Percentiles rank a stretch among this genome's conserved stretches.
Evolutionary conservation across 805 yeast genomes (phyloP).

Genomic region (Candida ponderosae): DNA sequence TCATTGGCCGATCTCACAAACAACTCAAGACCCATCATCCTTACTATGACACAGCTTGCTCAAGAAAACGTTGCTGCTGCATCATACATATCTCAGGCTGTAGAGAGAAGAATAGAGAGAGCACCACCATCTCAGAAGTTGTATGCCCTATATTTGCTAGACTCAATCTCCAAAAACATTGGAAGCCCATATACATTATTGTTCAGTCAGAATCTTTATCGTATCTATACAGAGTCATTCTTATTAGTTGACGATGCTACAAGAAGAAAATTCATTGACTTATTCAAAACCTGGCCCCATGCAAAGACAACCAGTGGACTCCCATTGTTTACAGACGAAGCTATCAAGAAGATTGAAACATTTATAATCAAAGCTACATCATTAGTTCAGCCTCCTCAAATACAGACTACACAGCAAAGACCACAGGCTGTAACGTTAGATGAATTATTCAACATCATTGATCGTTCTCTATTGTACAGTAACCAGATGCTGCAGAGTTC

Average conservation of each 20-base stretch:
- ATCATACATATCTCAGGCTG: constrained; percentile 64
- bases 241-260: constrained; percentile 71
- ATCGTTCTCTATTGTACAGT: constrained; percentile 25
- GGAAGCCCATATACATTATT: constrained; percentile 85
- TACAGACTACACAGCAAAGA: constrained; percentile 19
- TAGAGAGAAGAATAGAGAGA: constrained; percentile 65
- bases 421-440: not conserved
- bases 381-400: constrained; percentile 22
- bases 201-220: constrained; percentile 63
- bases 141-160: constrained; percentile 76
- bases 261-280: constrained; percentile 62
- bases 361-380: constrained; percentile 61
- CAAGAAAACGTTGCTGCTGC: constrained; percentile 78
- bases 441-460: constrained; percentile 24
- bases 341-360: constrained; percentile 62
- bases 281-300: constrained; percentile 84
- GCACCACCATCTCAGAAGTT: constrained; percentile 81
- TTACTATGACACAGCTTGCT: constrained; percentile 77
- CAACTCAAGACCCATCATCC: constrained; percentile 86
- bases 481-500: constrained; percentile 22
- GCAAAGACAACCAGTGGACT: constrained; percentile 53
- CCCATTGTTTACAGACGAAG: constrained; percentile 66
- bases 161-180: constrained; percentile 84
- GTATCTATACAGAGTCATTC: constrained; percentile 68
- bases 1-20: constrained; percentile 73